Conservation (phyloP, 2,329 filamentous ascomycete genomes). For the Graphilbum ipis-grandicollis region DNA sequence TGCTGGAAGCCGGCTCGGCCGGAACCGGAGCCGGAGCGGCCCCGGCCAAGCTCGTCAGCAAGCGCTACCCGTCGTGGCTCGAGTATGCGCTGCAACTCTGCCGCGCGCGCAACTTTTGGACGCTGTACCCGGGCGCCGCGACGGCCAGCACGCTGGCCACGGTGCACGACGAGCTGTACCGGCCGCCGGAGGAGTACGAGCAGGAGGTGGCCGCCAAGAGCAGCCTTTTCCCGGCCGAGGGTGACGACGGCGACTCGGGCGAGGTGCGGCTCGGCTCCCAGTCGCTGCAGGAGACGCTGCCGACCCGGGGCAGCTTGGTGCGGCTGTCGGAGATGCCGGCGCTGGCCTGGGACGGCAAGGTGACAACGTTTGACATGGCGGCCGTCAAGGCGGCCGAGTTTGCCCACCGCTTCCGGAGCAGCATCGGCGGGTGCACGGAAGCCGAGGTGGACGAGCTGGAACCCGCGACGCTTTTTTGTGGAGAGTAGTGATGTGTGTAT, state of each 20-base stretch:
- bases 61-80: constrained; percentile 56
- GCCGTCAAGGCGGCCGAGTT: constrained; percentile 31
- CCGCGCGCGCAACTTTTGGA: constrained; percentile 57
- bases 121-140: constrained; percentile 56
- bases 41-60: constrained; percentile 42
- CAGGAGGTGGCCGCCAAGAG: constrained; percentile 9
- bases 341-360: constrained; percentile 45
- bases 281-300: constrained; percentile 32
- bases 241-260: constrained; percentile 11
- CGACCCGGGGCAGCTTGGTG: constrained; percentile 23
- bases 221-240: neutral
- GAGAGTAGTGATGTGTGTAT: too few species aligned
- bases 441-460: constrained; percentile 9
- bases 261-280: constrained; percentile 19
- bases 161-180: constrained; percentile 60
- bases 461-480: constrained; percentile 7
- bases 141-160: constrained; percentile 42
- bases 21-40: neutral
- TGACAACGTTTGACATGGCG: constrained; percentile 21
- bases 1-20: constrained; percentile 28
- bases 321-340: constrained; percentile 34
- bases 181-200: constrained; percentile 51
- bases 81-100: constrained; percentile 65
- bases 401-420: constrained; percentile 37
- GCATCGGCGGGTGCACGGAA: constrained; percentile 49